A percentile compares a stretch with the other conserved stretches of the same genome.
phyloP scores from a whole-genome alignment of 495 filamentous ascomycete species.

The Lasiosphaeriaceae sp. region DNA sequence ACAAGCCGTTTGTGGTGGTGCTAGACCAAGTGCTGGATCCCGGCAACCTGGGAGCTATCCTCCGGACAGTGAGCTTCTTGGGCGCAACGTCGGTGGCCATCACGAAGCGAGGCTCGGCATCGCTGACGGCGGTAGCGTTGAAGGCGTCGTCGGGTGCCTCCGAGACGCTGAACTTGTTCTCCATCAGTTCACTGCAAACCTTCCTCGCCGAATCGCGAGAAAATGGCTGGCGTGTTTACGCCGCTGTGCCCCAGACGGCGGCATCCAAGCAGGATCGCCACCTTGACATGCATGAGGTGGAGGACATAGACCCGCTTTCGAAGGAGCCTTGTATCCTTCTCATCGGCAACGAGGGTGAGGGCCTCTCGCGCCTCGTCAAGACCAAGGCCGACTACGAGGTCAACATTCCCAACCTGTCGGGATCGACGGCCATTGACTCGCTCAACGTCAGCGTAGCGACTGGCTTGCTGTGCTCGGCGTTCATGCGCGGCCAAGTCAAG shows the following conservation, averaged over 20 bases:
- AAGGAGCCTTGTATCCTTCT: conserved; percentile 69
- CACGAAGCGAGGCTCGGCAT: conserved; percentile 63
- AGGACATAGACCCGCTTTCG: conserved; percentile 46
- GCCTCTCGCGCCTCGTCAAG: conserved; percentile 58
- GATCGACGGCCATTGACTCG: conserved; percentile 60
- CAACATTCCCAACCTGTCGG: conserved; percentile 44
- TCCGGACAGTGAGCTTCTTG: conserved; percentile 81
- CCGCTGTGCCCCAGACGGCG: conserved; percentile 46
- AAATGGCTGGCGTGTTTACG: conserved; percentile 81
- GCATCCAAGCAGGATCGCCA: conserved; percentile 3
- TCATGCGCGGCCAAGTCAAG: conserved; percentile 31
- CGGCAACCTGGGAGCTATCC: conserved; percentile 84
- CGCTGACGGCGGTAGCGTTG: conserved; percentile 68
- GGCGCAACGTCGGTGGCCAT: conserved; percentile 74
- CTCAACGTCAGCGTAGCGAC: conserved; percentile 87
- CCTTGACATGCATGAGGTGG: conserved; percentile 30
- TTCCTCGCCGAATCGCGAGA: conserved; percentile 65
- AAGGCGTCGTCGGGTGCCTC: conserved; percentile 86
- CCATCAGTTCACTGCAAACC: conserved; percentile 56
- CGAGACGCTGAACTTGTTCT: conserved; percentile 69
- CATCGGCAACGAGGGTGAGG: conserved; percentile 78
- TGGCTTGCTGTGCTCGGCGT: conserved; percentile 64
- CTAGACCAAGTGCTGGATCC: conserved; percentile 84
- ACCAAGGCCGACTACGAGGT: conserved; percentile 58
- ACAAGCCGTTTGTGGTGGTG: conserved; percentile 75